A percentile compares a stretch with the other conserved stretches of the same genome.
Conservation (phyloP, 306 rosid species). For the Quercus wislizeni region DNA sequence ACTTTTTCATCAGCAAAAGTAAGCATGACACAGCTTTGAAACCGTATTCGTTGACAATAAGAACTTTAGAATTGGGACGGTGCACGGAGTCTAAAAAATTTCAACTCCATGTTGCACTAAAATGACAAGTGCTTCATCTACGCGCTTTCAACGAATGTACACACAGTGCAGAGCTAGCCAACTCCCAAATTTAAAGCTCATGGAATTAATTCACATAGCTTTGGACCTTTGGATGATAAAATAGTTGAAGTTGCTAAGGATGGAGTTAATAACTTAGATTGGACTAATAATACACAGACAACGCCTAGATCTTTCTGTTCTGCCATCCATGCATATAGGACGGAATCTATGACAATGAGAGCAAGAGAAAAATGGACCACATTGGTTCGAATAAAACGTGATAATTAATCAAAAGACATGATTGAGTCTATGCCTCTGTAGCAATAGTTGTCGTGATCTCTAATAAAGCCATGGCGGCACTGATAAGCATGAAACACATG, state of each 20-base stretch:
- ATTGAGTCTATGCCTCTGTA: neutral
- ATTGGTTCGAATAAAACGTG: neutral
- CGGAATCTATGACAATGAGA: neutral
- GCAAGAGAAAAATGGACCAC: conserved; percentile 20
- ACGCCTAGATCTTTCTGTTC: neutral
- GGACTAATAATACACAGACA: neutral
- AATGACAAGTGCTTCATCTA: conserved; percentile 2
- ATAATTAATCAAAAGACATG: conserved; percentile 22
- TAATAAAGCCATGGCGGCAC: conserved; percentile 9
- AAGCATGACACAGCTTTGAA: conserved; percentile 7
- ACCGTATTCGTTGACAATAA: neutral
- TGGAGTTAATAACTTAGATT: neutral
- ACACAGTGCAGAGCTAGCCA: conserved; percentile 29
- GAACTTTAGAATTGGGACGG: neutral
- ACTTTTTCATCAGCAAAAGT: conserved; percentile 13
- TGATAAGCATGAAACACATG: conserved; percentile 7
- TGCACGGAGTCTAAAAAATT: neutral
- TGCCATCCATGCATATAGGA: neutral
- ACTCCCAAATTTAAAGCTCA: conserved; percentile 12
- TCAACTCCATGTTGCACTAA: conserved; percentile 10
- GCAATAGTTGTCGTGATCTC: conserved; percentile 1
- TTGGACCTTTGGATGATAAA: neutral
- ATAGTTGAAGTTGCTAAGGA: neutral
- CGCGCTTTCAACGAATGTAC: conserved; percentile 20
- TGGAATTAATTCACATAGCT: conserved; percentile 3